Base-by-base conservation (phyloP, 768 basidiomycete genomes). In the Dendrothele bispora region DNA sequence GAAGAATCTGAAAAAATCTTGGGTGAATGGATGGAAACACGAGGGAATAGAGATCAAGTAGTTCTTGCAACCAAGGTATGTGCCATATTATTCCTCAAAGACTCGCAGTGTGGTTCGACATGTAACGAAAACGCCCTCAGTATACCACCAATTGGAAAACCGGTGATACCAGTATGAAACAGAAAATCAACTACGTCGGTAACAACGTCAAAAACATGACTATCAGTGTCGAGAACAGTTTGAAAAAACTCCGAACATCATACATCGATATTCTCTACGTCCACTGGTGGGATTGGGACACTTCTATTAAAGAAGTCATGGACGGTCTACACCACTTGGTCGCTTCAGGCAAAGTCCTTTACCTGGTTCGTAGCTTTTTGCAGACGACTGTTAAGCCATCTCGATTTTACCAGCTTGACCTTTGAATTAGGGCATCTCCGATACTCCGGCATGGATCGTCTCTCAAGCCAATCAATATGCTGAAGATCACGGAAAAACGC, bases 211-310 rank as follows among this genome's bases (percentile, higher is more conserved):
- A 74, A 53, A 61, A 57, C 0, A 46, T 79, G 52, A 59, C 58
- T 30, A 18, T 70, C 21, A 63, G 64, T 17, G 53, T 47, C 17
- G 46, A 47, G n/a, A 38, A 25, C 3, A 47, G 46, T 40, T 28
- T 47, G 27, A 39, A 47, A 51, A 83, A 81, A 50, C 69, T 86
- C 17, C 64, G 79, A 36, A 84, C 82, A 0, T 65, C 73, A n/a
- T 86, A 78, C 55, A 72, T 83, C 55, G 80, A 83, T 53, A 70
- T 83, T 40, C 58, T 82, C 25, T 81, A 83, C 50, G 55, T 81
- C 5, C 80, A 82, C 54, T 78, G 69, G 67, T 72, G 73, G 78
- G 76, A 78, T 49, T 75, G 66, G 49, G 60, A 68, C 7, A 74
- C 74, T 5, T 67, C 66, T 10, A 64, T 78, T 26, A 63, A 70